Conservation (phyloP, 805 yeast genomes). For the Cyberlindnera veronae region DNA sequence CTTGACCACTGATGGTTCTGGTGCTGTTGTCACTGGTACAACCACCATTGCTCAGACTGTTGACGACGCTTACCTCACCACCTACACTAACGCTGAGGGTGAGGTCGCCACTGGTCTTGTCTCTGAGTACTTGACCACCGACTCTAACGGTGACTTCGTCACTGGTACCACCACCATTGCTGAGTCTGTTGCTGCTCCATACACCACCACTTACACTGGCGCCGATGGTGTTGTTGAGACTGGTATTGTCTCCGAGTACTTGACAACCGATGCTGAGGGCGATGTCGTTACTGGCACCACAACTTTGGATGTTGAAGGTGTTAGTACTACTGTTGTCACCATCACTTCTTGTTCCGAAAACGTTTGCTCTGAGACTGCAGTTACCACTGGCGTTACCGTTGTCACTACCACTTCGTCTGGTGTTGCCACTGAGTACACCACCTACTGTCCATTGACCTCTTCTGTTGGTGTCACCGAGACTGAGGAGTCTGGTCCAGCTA, state of each 20-base stretch:
- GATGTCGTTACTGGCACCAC: slow-evolving; percentile 2
- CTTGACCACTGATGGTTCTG: slow-evolving; percentile 8
- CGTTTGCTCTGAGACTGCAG: slow-evolving; percentile 21
- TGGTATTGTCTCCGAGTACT: neutral
- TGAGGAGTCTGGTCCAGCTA: neutral
- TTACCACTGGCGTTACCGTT: slow-evolving; percentile 27
- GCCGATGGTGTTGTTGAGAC: neutral
- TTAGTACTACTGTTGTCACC: slow-evolving; percentile 17
- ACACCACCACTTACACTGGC: neutral
- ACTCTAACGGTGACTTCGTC: neutral
- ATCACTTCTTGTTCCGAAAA: slow-evolving; percentile 23
- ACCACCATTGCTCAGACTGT: slow-evolving; percentile 1
- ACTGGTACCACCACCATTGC: neutral
- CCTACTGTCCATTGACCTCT: slow-evolving; percentile 15
- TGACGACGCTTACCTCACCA: too few relatives aligned
- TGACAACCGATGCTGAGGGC: slow-evolving; percentile 3
- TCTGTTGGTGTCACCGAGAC: neutral
- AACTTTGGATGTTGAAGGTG: neutral
- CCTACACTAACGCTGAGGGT: too few relatives aligned
- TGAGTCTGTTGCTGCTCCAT: neutral
- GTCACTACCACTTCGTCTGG: slow-evolving; percentile 8
- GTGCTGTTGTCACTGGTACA: slow-evolving; percentile 4
- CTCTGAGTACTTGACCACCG: neutral
- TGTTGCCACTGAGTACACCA: slow-evolving; percentile 10
- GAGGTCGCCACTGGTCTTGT: neutral